Evolutionary conservation across 2,329 filamentous ascomycete genomes (phyloP), one percentile per base, ranked within the genome.

Genomic region (Colletotrichum higginsianum): DNA sequence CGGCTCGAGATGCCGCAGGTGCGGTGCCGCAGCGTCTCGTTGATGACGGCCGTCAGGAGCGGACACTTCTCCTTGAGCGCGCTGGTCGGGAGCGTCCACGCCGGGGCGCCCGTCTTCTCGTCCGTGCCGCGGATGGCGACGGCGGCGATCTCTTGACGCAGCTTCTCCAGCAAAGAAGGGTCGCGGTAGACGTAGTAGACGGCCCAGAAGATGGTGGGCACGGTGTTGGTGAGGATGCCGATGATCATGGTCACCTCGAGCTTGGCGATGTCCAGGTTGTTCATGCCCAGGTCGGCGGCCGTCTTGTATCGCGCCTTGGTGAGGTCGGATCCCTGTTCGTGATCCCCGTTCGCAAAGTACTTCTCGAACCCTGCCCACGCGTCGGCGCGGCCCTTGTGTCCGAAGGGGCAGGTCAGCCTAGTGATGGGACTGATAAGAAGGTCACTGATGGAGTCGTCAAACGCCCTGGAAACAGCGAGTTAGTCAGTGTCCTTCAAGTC

Each of bases 41-140:
- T 82, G 73, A 82, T 85, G 8, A 78, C 78, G 16, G 83, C 82
- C 30, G 82, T 76, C 30, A 87, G 75, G 4, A 85, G 76, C 0
- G 84, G 83, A 66, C 83, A 85, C 1, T 75, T 56, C 12, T 81
- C 76, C 56, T 82, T 80, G 15, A 87, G 75, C 2, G 74, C 73
- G 1, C 74, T 74, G 56, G 80, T 77, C 50, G 83, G 78, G 13
- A 87, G 75, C 3, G 42, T 64, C 49, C 49, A 52, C 15, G n/a
- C 49, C n/a, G 49, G 49, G 49, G 49, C 49, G 16, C 49, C 49
- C 11, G 62, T 72, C 67, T 30, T 30, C 5, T 30, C 1, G 26
- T 30, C 26, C 26, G 26, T 30, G 26, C 5, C 26, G 26, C 5
- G 26, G 26, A 30, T 30, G 26, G 26, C 26, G 26, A 30, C 26